Base-by-base conservation (phyloP, 345 rosid genomes). In the Eucalyptus regnans region DNA sequence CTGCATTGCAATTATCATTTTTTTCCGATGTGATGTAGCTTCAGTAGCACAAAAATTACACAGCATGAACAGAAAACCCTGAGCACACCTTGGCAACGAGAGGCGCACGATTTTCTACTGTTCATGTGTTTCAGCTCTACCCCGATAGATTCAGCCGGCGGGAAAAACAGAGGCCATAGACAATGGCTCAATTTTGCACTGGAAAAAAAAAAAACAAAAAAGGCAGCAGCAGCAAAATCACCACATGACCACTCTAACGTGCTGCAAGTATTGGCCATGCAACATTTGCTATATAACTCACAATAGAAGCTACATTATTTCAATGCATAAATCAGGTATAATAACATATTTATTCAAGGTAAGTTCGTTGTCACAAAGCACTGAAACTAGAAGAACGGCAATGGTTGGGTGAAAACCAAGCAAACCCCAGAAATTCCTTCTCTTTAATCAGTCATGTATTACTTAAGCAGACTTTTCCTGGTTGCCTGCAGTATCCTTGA, bases 401-500 rank as follows among this genome's bases (percentile, higher is more conserved):
- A 7, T n/a, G 79, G 80, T 68, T 68, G 23, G 16, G 16, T 16
- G 80, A 31, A 8, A 66, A 66, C 41, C 15, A 50, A 50, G 12
- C 50, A 8, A 17, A n/a, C 10, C 41, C 37, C 43, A 66, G n/a
- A 66, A 14, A 15, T 66, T 66, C 41, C 41, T 9, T 49, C 50
- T 12, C 50, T 12, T 6, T 4, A 50, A 50, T 50, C 15, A 9
- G 43, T 12, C 80, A 66, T 7, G 12, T 16, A 68, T 33, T 8
- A 33, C 43, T 52, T 50, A 89, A 48, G 90, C n/a, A 23, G 88
- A 62, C 66, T 50, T 79, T 33, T 90, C 86, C 25, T 1, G 86
- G 89, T 80, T 87, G 87, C 90, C 91, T 1, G 91, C 84, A 33
- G 95, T 43, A 43, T 90, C 97, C 91, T 95, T 91, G 88, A 98